These are phyloP conservation scores for Wickerhamiella infanticola DNA, from an alignment of 1,139 yeast genomes.

Conservation along the genomic window DNA sequence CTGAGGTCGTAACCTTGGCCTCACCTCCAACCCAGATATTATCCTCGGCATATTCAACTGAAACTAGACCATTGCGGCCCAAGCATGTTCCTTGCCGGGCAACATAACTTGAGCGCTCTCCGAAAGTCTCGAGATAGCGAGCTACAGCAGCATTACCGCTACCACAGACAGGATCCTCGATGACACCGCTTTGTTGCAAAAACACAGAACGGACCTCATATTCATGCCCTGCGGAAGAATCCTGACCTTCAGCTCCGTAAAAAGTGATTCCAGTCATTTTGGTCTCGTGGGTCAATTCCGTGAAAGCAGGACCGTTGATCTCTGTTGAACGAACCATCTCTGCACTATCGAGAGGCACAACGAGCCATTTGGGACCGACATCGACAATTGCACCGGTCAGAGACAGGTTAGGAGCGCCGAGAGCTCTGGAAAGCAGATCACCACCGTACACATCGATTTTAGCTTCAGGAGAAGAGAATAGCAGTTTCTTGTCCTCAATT, in stretches of 20 bases:
- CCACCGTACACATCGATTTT: background rate
- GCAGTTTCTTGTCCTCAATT: background rate
- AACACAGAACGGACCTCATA: conserved; percentile 13
- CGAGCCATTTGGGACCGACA: conserved; percentile 13
- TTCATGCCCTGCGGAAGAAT: background rate
- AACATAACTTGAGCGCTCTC: conserved; percentile 3
- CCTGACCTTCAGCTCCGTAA: conserved; percentile 3
- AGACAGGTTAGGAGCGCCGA: background rate
- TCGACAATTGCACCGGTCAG: conserved; percentile 3
- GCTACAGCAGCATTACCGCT: conserved; percentile 16
- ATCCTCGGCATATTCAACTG: conserved; percentile 3
- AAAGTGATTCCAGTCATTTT: conserved; percentile 8
- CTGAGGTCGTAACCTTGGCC: background rate
- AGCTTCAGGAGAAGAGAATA: conserved; percentile 6
- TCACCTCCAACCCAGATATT: conserved; percentile 10
- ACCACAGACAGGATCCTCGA: conserved; percentile 16
- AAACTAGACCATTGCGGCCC: conserved; percentile 9
- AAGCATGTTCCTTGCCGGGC: conserved; percentile 11
- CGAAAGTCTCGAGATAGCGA: conserved; percentile 2
- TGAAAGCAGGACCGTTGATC: conserved; percentile 6
- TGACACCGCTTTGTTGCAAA: conserved; percentile 4
- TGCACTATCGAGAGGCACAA: conserved; percentile 1
- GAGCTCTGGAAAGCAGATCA: background rate
- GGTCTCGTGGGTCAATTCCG: background rate
- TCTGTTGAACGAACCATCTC: conserved; percentile 2